Evolutionary conservation across 129 eudicot species (phyloP).

Genomic region (Flaveria ramosissima): DNA sequence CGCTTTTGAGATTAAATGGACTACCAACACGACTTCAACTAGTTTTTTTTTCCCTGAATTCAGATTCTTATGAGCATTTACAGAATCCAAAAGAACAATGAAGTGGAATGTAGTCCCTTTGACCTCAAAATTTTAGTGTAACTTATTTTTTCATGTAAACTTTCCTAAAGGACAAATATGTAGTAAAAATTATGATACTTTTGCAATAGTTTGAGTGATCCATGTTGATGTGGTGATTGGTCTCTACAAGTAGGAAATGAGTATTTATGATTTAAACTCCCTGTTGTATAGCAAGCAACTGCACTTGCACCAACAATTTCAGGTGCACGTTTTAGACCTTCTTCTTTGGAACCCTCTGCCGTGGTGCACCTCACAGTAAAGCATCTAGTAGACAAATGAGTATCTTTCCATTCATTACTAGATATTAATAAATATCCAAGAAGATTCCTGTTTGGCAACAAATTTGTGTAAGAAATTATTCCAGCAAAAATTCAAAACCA

Average conservation of each 20-base stretch:
- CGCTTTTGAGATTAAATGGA: conserved; percentile 11
- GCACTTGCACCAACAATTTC: conserved; percentile 81
- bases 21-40: background rate
- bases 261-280: conserved; percentile 34
- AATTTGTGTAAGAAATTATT: conserved; percentile 27
- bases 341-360: conserved; percentile 48
- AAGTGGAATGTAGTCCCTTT: conserved; percentile 3
- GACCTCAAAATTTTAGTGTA: conserved; percentile 8
- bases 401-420: conserved; percentile 62
- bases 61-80: background rate
- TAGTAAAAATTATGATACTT: conserved; percentile 43
- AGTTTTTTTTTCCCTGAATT: background rate
- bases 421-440: conserved; percentile 72
- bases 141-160: background rate
- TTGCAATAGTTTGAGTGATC: conserved; percentile 55
- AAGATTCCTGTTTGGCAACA: conserved; percentile 59
- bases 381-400: conserved; percentile 65
- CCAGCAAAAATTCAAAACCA: conserved; percentile 1
- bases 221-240: conserved; percentile 32
- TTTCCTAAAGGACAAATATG: conserved; percentile 13
- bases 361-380: conserved; percentile 35
- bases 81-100: background rate
- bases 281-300: conserved; percentile 66
- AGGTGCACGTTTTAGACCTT: conserved; percentile 51
- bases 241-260: conserved; percentile 59